Percentiles rank a stretch among this genome's conserved stretches.
These are phyloP conservation scores for Ammopiptanthus mongolicus DNA, from an alignment of 306 rosid species.

Conservation along the genomic window DNA sequence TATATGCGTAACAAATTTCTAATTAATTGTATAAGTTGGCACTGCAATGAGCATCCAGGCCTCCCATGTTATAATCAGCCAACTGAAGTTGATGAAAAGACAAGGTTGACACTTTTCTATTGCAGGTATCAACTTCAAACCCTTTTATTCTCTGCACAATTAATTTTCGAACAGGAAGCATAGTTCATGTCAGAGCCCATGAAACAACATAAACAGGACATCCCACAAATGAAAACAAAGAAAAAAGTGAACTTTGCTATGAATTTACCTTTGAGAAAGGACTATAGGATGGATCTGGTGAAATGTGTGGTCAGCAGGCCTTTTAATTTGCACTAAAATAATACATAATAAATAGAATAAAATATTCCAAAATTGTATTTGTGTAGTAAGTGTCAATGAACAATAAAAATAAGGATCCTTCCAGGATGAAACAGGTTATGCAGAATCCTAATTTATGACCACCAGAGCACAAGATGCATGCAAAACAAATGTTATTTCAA, in stretches of 20 bases:
- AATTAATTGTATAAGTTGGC: conserved; percentile 18
- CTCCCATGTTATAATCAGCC: conserved; percentile 30
- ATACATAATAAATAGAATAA: too few relatives aligned
- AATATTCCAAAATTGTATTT: too few relatives aligned
- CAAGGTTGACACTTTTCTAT: conserved; percentile 34
- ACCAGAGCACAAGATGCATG: too few relatives aligned
- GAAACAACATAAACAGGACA: not conserved
- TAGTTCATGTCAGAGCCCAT: not conserved
- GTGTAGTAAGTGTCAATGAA: too few relatives aligned
- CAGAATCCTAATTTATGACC: too few relatives aligned
- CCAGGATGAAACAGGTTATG: too few relatives aligned
- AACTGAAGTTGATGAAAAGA: conserved; percentile 22
- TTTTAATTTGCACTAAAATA: too few relatives aligned
- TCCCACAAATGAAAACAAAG: not conserved
- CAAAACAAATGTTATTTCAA: too few relatives aligned
- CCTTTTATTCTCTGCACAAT: conserved; percentile 29
- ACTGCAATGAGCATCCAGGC: conserved; percentile 24
- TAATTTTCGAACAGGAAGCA: not conserved
- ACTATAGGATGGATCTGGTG: conserved; percentile 49
- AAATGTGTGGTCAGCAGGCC: too few relatives aligned
- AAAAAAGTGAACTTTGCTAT: not conserved
- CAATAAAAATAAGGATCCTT: too few relatives aligned
- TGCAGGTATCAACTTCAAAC: conserved; percentile 28
- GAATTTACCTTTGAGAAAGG: conserved; percentile 41
- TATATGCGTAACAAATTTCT: not conserved